Percentiles rank a stretch among this genome's conserved stretches.
phyloP scores from a whole-genome alignment of 1,139 yeast species.

The Hemisphaericaspora lyxosophila region DNA sequence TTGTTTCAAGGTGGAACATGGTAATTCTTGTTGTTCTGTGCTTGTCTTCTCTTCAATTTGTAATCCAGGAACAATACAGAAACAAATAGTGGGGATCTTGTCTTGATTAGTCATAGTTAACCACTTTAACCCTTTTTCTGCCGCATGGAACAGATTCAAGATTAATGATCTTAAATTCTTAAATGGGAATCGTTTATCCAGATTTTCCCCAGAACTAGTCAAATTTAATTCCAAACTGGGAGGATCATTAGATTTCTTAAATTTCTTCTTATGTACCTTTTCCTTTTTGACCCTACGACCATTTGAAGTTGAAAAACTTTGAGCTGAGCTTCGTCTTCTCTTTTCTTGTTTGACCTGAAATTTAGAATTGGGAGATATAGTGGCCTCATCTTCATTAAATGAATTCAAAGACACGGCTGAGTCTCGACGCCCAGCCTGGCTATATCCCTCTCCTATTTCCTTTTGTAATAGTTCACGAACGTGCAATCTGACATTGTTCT shows the following conservation, averaged over 20 bases:
- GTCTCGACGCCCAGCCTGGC: conserved; percentile 19
- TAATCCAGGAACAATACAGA: conserved; percentile 69
- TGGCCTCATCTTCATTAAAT: conserved; percentile 16
- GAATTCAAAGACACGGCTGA: conserved; percentile 29
- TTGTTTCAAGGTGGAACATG: conserved; percentile 10
- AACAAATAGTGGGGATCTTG: conserved; percentile 47
- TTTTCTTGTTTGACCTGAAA: conserved; percentile 19
- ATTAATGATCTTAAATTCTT: conserved; percentile 54
- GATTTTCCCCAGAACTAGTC: conserved; percentile 14
- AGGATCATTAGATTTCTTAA: conserved; percentile 33
- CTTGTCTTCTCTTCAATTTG: conserved; percentile 44
- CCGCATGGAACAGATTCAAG: conserved; percentile 44
- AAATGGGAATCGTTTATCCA: conserved; percentile 26
- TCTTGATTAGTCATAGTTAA: conserved; percentile 26
- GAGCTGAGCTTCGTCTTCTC: conserved; percentile 48
- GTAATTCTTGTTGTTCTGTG: conserved; percentile 7
- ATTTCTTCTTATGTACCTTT: conserved; percentile 35
- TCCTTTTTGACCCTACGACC: conserved; percentile 12
- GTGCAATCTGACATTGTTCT: conserved; percentile 19
- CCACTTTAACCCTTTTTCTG: conserved; percentile 28
- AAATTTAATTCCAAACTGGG: conserved; percentile 23
- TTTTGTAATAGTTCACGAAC: conserved; percentile 17
- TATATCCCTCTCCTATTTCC: conserved; percentile 1
- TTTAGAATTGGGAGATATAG: conserved; percentile 1
- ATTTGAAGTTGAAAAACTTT: conserved; percentile 18